Evolutionary conservation across 345 rosid genomes (phyloP).

Genomic region (Citrus maxima): DNA sequence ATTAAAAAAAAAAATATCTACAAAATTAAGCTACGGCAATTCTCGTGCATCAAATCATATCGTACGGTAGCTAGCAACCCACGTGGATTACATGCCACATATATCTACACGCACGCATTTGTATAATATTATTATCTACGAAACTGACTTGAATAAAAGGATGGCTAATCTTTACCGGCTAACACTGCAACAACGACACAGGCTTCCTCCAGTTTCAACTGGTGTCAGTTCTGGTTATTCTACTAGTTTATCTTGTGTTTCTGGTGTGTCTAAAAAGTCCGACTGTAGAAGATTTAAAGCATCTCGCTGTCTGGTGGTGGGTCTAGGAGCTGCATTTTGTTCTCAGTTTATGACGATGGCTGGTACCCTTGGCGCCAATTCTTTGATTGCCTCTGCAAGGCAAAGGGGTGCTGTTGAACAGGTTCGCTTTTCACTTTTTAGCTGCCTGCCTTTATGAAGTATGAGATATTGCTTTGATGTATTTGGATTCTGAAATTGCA

Average conservation of each 20-base stretch:
- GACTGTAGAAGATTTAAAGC: slow-evolving; percentile 22
- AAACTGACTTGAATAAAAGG: slow-evolving; percentile 12
- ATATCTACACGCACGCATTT: no score
- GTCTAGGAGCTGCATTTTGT: slow-evolving; percentile 64
- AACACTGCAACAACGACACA: slow-evolving; percentile 17
- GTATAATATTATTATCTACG: neutral
- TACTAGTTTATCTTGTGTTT: slow-evolving; percentile 18
- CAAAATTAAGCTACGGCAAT: neutral
- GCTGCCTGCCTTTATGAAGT: neutral
- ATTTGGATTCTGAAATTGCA: neutral
- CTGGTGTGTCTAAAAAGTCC: slow-evolving; percentile 19
- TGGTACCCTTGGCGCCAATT: slow-evolving; percentile 32
- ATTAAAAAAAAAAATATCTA: no score
- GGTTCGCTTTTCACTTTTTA: slow-evolving; percentile 34
- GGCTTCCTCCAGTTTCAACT: slow-evolving; percentile 20
- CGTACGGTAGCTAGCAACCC: slow-evolving; percentile 1
- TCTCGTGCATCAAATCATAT: neutral
- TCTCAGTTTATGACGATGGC: slow-evolving; percentile 48
- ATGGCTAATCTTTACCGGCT: slow-evolving; percentile 36
- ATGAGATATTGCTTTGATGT: neutral
- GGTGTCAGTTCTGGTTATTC: slow-evolving; percentile 6
- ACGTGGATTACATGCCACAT: neutral
- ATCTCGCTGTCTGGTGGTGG: slow-evolving; percentile 56
- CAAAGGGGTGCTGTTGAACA: slow-evolving; percentile 60
- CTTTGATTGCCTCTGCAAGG: slow-evolving; percentile 74